These are phyloP conservation scores for Colletotrichum plurivorum DNA, from an alignment of 2,329 filamentous ascomycete species.

Conservation along the genomic window DNA sequence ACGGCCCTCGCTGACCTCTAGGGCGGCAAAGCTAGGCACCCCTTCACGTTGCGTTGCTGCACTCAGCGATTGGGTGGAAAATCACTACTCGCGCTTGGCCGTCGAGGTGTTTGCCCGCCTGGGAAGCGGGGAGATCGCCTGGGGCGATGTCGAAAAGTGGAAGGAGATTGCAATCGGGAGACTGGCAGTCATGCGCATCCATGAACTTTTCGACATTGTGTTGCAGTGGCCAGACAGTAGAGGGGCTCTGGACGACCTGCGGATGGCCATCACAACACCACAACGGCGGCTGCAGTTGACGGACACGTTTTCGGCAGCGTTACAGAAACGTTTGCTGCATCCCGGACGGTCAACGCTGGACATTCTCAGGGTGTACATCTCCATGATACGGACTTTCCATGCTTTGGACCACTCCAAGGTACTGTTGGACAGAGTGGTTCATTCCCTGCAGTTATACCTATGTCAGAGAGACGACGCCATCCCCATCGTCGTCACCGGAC, in stretches of 20 bases:
- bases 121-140: slow-evolving; percentile 59
- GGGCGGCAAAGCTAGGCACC: slow-evolving; percentile 45
- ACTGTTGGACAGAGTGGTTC: slow-evolving; percentile 80
- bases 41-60: slow-evolving; percentile 70
- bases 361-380: slow-evolving; percentile 83
- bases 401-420: slow-evolving; percentile 84
- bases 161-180: slow-evolving; percentile 78
- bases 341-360: slow-evolving; percentile 82
- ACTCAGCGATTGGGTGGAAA: slow-evolving; percentile 77
- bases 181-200: slow-evolving; percentile 77
- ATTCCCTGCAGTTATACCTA: slow-evolving; percentile 81
- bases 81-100: slow-evolving; percentile 75
- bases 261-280: slow-evolving; percentile 77
- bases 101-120: slow-evolving; percentile 71
- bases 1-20: slow-evolving; percentile 44
- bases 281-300: slow-evolving; percentile 79
- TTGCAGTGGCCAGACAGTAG: slow-evolving; percentile 80
- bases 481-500: slow-evolving; percentile 80
- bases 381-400: slow-evolving; percentile 83
- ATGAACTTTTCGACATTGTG: slow-evolving; percentile 84
- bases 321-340: slow-evolving; percentile 79
- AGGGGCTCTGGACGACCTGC: slow-evolving; percentile 81
- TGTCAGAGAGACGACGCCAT: slow-evolving; percentile 84
- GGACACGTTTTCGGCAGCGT: slow-evolving; percentile 74
- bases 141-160: slow-evolving; percentile 75